Conservation (phyloP, 2,329 filamentous ascomycete genomes). For the Byssoonygena ceratinophila region DNA sequence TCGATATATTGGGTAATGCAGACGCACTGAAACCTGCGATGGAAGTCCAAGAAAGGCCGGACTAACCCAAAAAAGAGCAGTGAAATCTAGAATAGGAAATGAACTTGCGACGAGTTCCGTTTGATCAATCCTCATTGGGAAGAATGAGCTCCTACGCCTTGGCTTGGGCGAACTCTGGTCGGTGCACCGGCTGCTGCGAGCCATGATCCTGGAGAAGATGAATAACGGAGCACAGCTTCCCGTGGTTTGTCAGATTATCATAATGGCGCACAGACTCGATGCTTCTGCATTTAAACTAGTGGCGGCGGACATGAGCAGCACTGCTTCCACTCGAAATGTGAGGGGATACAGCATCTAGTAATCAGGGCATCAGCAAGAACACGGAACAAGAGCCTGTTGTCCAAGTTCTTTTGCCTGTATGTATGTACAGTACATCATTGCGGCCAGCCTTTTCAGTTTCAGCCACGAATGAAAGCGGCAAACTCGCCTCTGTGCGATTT, state of each 20-base stretch:
- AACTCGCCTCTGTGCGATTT: background rate
- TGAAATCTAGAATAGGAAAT: constrained; percentile 4
- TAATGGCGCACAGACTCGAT: background rate
- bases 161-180: background rate
- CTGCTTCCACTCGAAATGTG: background rate
- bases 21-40: constrained; percentile 7
- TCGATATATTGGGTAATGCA: constrained; percentile 11
- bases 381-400: background rate
- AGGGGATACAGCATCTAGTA: background rate
- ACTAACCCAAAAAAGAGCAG: constrained; percentile 8
- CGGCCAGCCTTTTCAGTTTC: constrained; percentile 8
- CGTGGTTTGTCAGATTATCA: background rate
- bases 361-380: constrained; percentile 1
- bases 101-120: constrained; percentile 1
- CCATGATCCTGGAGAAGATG: background rate
- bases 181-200: background rate
- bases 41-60: background rate
- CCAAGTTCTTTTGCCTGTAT: background rate
- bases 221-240: background rate
- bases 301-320: background rate
- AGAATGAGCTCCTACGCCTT: background rate
- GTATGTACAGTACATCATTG: background rate
- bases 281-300: background rate
- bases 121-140: constrained; percentile 1
- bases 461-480: constrained; percentile 1